Percentiles rank a stretch among this genome's conserved stretches.
Conservation (phyloP, 2,329 filamentous ascomycete genomes). For the Xenoacremonium recifei region DNA sequence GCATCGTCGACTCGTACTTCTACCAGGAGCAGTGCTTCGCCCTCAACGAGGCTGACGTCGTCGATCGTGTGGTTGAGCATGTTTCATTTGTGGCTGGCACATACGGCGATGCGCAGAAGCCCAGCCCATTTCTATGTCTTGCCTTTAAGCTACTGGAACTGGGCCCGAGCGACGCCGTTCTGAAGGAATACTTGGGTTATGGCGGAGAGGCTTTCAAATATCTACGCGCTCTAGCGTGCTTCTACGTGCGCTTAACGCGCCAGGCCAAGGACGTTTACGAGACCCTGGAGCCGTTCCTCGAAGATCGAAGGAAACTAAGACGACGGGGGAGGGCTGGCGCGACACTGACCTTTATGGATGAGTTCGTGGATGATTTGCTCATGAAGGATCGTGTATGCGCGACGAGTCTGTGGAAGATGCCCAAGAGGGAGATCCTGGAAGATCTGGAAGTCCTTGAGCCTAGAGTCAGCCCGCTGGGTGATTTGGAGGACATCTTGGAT, state of each 20-base stretch:
- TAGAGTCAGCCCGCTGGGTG: conserved; percentile 77
- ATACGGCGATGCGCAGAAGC: conserved; percentile 79
- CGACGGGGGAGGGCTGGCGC: conserved; percentile 73
- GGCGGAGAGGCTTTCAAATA: conserved; percentile 82
- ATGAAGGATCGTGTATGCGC: conserved; percentile 87
- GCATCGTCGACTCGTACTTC: conserved; percentile 93
- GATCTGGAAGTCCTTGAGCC: conserved; percentile 87
- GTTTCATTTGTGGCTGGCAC: conserved; percentile 85
- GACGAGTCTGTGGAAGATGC: conserved; percentile 90
- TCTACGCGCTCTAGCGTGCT: conserved; percentile 81
- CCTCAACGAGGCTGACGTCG: conserved; percentile 78
- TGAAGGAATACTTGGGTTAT: conserved; percentile 76
- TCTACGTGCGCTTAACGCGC: conserved; percentile 90
- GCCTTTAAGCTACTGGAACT: conserved; percentile 94
- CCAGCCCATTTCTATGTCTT: conserved; percentile 89
- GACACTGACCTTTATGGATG: conserved; percentile 77
- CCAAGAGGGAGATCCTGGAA: conserved; percentile 76
- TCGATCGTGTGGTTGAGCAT: conserved; percentile 84
- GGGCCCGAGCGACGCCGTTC: conserved; percentile 72
- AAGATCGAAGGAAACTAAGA: conserved; percentile 80
- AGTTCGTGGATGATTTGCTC: conserved; percentile 90
- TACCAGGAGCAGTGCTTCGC: conserved; percentile 99
- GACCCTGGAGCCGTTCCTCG: conserved; percentile 77
- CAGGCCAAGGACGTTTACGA: conserved; percentile 77
- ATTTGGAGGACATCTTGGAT: conserved; percentile 69